phyloP scores from a whole-genome alignment of 2,329 filamentous ascomycete genomes.

The Ophiostoma sp. region DNA sequence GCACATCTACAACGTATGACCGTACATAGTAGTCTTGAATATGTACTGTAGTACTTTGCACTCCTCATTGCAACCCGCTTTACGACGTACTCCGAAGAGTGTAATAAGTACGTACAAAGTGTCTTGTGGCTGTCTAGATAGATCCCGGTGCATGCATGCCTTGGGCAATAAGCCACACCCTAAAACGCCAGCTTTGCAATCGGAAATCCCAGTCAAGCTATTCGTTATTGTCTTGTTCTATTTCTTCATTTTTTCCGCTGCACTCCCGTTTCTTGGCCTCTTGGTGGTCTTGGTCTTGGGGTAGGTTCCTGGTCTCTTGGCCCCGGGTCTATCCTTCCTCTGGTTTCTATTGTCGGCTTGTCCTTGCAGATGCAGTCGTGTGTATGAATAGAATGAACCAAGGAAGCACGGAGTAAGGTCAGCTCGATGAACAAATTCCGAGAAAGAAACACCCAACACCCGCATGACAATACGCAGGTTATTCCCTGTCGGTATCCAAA shows the following conservation, averaged over 20 bases:
- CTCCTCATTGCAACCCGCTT: neutral
- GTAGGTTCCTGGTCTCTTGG: neutral
- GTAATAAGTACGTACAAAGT: neutral
- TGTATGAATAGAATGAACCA: no score
- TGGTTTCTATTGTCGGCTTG: neutral
- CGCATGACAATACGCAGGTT: neutral
- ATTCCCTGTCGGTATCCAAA: neutral
- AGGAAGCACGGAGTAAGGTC: no score
- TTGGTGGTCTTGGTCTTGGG: slow-evolving; percentile 10
- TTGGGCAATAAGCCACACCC: neutral
- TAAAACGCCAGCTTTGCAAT: neutral
- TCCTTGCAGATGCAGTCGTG: neutral
- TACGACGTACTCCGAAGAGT: neutral
- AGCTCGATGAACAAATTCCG: neutral
- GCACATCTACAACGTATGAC: neutral
- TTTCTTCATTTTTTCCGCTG: neutral
- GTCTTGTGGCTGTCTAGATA: neutral
- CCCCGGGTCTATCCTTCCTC: neutral
- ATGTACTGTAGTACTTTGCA: neutral
- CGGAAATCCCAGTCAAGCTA: neutral
- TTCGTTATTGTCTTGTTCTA: neutral
- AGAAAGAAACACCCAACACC: neutral
- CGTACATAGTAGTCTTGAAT: no score
- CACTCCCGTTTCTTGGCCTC: slow-evolving; percentile 2
- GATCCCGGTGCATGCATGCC: neutral